Percentiles rank a stretch among this genome's conserved stretches.
phyloP scores from a whole-genome alignment of 495 filamentous ascomycete species.

The Talaromyces thailandensis region DNA sequence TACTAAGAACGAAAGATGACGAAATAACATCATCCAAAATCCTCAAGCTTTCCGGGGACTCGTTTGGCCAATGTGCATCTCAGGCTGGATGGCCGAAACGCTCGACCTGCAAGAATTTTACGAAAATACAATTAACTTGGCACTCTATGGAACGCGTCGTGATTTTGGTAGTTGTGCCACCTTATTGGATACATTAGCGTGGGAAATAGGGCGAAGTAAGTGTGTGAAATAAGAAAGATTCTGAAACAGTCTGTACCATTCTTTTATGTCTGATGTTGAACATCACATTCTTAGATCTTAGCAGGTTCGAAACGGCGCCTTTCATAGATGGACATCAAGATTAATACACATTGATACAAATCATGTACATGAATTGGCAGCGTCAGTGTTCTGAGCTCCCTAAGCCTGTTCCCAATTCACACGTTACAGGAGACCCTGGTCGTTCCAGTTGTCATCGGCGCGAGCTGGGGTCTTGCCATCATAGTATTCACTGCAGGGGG shows the following conservation, averaged over 20 bases:
- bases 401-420: no score
- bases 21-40: not conserved
- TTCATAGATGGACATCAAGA: no score
- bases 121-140: not conserved
- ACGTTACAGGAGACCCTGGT: not conserved
- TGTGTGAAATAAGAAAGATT: not conserved
- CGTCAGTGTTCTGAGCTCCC: no score
- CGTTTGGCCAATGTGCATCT: conserved; percentile 2
- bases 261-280: no score
- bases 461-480: conserved; percentile 1
- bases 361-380: no score
- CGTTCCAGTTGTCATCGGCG: not conserved
- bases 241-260: no score
- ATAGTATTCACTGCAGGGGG: conserved; percentile 1
- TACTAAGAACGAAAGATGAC: not conserved
- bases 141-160: not conserved
- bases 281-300: no score
- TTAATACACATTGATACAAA: no score
- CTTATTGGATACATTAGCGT: not conserved
- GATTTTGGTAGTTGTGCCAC: conserved; percentile 2
- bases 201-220: no score
- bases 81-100: not conserved
- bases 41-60: not conserved
- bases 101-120: not conserved
- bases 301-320: no score